Conservation (phyloP, 2,329 filamentous ascomycete genomes). For the Xylaria sp. region DNA sequence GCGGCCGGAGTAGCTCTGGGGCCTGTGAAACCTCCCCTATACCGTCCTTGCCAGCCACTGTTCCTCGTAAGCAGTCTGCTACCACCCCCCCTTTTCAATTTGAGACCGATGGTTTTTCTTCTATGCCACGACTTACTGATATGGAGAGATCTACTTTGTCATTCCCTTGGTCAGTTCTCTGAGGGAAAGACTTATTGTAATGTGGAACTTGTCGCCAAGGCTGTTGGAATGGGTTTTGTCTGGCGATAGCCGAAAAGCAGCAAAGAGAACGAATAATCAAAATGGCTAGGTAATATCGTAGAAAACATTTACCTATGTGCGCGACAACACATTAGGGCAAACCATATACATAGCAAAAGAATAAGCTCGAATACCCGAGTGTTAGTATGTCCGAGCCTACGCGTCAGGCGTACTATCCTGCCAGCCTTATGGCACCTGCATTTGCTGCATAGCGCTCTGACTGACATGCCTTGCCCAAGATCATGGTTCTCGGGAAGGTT, state of each 20-base stretch:
- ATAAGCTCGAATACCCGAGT: slow-evolving; percentile 2
- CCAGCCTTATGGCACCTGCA: slow-evolving; percentile 2
- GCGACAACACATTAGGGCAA: background rate
- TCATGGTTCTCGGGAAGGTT: slow-evolving; percentile 18
- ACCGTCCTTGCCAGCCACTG: slow-evolving; percentile 23
- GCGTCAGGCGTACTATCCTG: slow-evolving; percentile 6
- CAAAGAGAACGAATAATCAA: slow-evolving; percentile 7
- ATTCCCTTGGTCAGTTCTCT: background rate
- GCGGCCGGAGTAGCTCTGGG: slow-evolving; percentile 2
- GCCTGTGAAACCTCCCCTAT: slow-evolving; percentile 11
- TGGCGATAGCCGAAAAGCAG: background rate
- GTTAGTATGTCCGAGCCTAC: background rate
- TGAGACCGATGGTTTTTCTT: background rate
- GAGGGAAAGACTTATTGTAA: background rate
- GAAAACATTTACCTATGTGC: slow-evolving; percentile 1
- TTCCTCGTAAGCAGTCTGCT: slow-evolving; percentile 21
- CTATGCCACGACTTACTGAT: slow-evolving; percentile 15
- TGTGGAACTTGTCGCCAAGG: background rate
- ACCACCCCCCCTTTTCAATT: no score
- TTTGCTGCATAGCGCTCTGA: slow-evolving; percentile 4
- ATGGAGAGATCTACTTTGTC: slow-evolving; percentile 1
- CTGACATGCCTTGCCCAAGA: slow-evolving; percentile 14
- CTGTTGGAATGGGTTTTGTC: slow-evolving; percentile 1
- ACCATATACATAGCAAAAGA: slow-evolving; percentile 8
- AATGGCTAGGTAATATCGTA: background rate